Base-by-base conservation (phyloP, 345 rosid genomes). In the Euphorbia lathyris region DNA sequence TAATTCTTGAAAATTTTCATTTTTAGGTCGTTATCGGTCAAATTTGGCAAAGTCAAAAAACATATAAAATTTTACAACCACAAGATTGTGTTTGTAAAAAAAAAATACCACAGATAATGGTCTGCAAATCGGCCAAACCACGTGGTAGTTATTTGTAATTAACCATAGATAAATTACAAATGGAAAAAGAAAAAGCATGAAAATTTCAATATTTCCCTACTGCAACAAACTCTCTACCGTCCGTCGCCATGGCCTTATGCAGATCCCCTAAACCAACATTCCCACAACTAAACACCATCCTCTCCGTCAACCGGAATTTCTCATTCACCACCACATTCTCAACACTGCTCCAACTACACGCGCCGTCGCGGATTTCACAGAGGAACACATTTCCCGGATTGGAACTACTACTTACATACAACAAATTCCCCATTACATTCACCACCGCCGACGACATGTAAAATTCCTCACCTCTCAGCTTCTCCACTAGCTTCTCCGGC, bases 211-310 rank as follows among this genome's bases (percentile, higher is more conserved):
- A 1, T 10, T 56, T 56, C 20, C 57, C 12, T 29, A 59, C 50
- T 3, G 68, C 60, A 0, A 76, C 4, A 58, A 83, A 84, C 48
- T 71, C 27, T 23, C 67, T 32, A 9, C 51, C 69, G 47, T 69
- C 68, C 3, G 30, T 14, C 29, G n/a, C 52, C 63, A 75, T 43
- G 23, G 93, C 97, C 40, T 42, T 74, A 0, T 77, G 75, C 74
- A 93, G 69, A 76, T 87, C 87, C 14, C 62, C 76, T 45, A 93
- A 56, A 7, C 79, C 48, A 10, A 89, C 94, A 11, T 74, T 60
- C 13, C 85, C 74, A 70, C 94, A 81, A 34, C 88, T 70, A 27
- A 78, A 74, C 52, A 84, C 76, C 42, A 72, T 4, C 57, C 81
- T 77, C 66, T 78, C 74, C 7, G 52, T 69, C 34, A 70, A 40